Conservation (phyloP, 768 basidiomycete genomes). For the Pholiota conissans region DNA sequence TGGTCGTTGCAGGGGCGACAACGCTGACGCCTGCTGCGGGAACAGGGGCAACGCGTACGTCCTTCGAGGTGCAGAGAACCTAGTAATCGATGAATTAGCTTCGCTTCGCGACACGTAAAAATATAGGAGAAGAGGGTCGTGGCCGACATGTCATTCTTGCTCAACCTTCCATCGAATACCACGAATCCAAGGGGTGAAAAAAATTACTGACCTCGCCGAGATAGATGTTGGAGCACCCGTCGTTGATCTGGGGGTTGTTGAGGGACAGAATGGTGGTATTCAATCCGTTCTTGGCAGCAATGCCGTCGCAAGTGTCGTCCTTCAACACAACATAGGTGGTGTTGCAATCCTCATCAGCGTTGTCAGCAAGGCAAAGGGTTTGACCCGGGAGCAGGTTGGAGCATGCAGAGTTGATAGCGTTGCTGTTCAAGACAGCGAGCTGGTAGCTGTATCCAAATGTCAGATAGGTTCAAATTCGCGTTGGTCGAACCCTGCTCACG, state of each 20-base stretch:
- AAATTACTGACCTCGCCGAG: constrained; percentile 50
- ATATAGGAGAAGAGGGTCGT: background rate
- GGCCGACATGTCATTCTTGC: background rate
- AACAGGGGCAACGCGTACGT: constrained; percentile 23
- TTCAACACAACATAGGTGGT: constrained; percentile 44
- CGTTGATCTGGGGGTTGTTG: constrained; percentile 69
- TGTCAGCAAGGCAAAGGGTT: constrained; percentile 54
- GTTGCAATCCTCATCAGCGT: constrained; percentile 51
- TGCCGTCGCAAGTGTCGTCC: constrained; percentile 51
- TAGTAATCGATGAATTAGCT: constrained; percentile 1
- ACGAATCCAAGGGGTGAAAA: background rate
- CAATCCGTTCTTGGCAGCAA: constrained; percentile 43
- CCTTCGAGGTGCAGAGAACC: constrained; percentile 26
- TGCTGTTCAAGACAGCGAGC: constrained; percentile 52
- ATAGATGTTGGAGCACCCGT: constrained; percentile 54
- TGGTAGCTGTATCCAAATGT: constrained; percentile 45
- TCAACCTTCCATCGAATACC: background rate
- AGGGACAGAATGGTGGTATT: constrained; percentile 43
- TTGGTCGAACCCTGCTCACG: constrained; percentile 27
- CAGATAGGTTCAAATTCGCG: background rate
- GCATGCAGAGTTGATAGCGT: constrained; percentile 51
- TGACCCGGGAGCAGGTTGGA: constrained; percentile 53
- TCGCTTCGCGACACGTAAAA: background rate
- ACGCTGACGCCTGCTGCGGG: constrained; percentile 21
- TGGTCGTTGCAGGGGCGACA: constrained; percentile 14